These are phyloP conservation scores for Conticribra weissflogii DNA, from an alignment of 108 stramenopile genomes.

Conservation along the genomic window DNA sequence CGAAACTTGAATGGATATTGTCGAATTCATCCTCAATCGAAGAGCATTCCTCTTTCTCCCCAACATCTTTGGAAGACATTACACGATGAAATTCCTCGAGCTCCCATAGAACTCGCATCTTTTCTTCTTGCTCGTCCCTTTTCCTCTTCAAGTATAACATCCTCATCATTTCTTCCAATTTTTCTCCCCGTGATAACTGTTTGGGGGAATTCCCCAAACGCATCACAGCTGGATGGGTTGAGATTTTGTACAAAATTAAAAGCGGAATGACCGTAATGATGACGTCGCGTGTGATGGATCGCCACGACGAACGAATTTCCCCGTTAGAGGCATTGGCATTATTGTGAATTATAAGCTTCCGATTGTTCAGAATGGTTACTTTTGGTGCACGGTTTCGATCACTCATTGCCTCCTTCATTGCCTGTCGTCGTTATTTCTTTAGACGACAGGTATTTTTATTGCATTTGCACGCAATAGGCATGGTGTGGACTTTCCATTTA, in stretches of 20 bases:
- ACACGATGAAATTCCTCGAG: too few species aligned
- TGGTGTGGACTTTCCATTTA: too few species aligned
- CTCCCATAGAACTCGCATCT: background rate
- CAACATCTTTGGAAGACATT: too few species aligned
- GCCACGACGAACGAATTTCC: background rate
- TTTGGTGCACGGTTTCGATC: too few species aligned
- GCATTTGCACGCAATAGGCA: too few species aligned
- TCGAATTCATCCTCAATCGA: background rate
- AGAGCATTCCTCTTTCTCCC: background rate
- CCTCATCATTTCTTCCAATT: background rate
- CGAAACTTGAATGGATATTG: background rate
- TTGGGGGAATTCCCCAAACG: background rate
- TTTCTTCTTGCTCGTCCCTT: background rate
- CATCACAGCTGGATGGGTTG: background rate
- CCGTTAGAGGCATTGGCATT: background rate
- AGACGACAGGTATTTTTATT: too few species aligned
- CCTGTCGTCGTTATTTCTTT: too few species aligned
- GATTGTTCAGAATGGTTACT: too few species aligned
- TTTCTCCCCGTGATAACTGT: background rate
- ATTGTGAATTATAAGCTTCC: background rate
- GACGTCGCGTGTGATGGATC: background rate
- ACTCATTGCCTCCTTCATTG: too few species aligned
- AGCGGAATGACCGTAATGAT: background rate
- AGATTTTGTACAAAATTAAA: background rate
- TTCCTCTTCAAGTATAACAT: background rate